These are phyloP conservation scores for Solanum pennellii DNA, from an alignment of 257 asterid species.

Conservation along the genomic window DNA sequence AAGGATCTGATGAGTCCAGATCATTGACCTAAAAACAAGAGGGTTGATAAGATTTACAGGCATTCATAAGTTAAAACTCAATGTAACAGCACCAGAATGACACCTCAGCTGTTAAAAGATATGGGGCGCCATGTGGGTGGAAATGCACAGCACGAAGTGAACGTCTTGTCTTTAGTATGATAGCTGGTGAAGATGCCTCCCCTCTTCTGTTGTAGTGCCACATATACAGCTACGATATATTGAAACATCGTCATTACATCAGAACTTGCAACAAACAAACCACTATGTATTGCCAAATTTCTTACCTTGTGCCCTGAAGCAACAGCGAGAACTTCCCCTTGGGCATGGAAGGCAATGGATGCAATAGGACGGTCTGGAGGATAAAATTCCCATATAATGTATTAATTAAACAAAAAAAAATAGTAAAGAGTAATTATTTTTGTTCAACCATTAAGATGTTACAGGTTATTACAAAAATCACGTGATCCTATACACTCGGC, in stretches of 20 bases:
- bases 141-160: slow-evolving; percentile 98
- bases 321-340: slow-evolving; percentile 90
- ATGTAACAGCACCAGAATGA: slow-evolving; percentile 8
- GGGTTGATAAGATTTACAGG: neutral
- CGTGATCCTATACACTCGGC: slow-evolving; percentile 91
- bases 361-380: slow-evolving; percentile 92
- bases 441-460: neutral
- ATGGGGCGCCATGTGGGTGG: slow-evolving; percentile 93
- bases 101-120: slow-evolving; percentile 98
- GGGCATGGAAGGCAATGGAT: slow-evolving; percentile 96
- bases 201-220: slow-evolving; percentile 87
- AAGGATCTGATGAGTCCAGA: slow-evolving; percentile 84
- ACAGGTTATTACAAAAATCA: slow-evolving; percentile 67
- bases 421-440: neutral
- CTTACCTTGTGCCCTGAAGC: slow-evolving; percentile 98
- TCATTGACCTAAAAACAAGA: slow-evolving; percentile 42
- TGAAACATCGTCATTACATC: slow-evolving; percentile 13
- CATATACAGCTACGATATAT: slow-evolving; percentile 61
- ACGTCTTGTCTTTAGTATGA: slow-evolving; percentile 84
- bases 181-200: slow-evolving; percentile 73
- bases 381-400: neutral
- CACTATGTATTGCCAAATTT: neutral
- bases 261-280: neutral
- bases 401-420: neutral
- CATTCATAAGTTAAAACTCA: neutral